Conservation (phyloP, 2,329 filamentous ascomycete genomes). For the Xylaria hypoxylon region DNA sequence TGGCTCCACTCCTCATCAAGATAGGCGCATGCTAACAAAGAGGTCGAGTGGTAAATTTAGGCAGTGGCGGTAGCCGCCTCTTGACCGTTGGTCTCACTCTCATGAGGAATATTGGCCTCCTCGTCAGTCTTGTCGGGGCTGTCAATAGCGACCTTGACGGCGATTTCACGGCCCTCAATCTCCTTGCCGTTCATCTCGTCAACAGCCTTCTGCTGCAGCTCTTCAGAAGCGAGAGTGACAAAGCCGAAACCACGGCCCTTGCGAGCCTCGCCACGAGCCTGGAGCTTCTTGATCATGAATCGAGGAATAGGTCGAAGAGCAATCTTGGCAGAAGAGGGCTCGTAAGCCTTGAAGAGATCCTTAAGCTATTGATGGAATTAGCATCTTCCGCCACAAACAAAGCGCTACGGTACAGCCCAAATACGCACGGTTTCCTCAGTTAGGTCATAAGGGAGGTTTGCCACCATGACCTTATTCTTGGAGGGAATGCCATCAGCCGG, state of each 20-base stretch:
- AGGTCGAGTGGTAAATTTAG: constrained; percentile 35
- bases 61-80: constrained; percentile 51
- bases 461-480: constrained; percentile 99
- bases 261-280: constrained; percentile 95
- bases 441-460: constrained; percentile 98
- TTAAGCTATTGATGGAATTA: constrained; percentile 76
- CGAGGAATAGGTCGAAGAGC: constrained; percentile 97
- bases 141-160: constrained; percentile 99
- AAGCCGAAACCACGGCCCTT: constrained; percentile 99
- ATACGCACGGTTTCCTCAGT: constrained; percentile 90
- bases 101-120: constrained; percentile 73
- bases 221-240: constrained; percentile 94
- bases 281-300: constrained; percentile 99
- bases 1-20: constrained; percentile 43
- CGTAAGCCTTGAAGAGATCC: constrained; percentile 94
- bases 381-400: constrained; percentile 1
- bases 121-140: constrained; percentile 96
- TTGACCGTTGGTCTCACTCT: constrained; percentile 59
- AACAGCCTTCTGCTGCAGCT: constrained; percentile 97
- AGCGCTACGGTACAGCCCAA: not conserved
- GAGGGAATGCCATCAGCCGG: constrained; percentile 97
- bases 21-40: constrained; percentile 43
- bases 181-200: constrained; percentile 99
- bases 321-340: constrained; percentile 96
- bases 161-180: constrained; percentile 98